Percentiles rank a stretch among this genome's conserved stretches.
Evolutionary conservation across 1,284 basidiomycete genomes (phyloP).

Genomic region (Taiwanofungus camphoratus): DNA sequence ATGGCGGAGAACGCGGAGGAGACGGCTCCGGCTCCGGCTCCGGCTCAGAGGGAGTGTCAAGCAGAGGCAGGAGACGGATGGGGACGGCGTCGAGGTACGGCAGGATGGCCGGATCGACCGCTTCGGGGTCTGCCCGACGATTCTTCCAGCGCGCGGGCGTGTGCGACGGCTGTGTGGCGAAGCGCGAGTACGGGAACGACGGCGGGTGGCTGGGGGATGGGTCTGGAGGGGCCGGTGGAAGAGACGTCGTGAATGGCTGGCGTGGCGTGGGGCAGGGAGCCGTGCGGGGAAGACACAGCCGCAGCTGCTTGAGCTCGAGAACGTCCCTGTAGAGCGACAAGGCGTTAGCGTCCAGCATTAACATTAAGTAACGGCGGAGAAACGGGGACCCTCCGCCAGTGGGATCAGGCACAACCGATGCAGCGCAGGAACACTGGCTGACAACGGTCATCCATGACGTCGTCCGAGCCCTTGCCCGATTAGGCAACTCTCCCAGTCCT

Average conservation of each 20-base stretch:
- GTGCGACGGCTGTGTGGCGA: constrained; percentile 22
- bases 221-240: constrained; percentile 20
- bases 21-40: constrained; percentile 6
- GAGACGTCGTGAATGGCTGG: constrained; percentile 24
- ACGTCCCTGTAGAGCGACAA: constrained; percentile 25
- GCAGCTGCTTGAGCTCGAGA: constrained; percentile 34
- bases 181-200: constrained; percentile 24
- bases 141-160: constrained; percentile 29
- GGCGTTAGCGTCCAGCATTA: no score
- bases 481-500: background rate
- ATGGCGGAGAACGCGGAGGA: constrained; percentile 8
- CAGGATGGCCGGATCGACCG: constrained; percentile 25
- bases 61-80: constrained; percentile 28
- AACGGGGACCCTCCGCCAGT: no score
- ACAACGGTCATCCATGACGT: constrained; percentile 18
- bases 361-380: background rate
- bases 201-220: constrained; percentile 17
- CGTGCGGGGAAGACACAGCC: constrained; percentile 29
- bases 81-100: constrained; percentile 29
- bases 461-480: constrained; percentile 5
- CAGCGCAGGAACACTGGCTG: background rate
- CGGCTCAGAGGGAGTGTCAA: constrained; percentile 14
- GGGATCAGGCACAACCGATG: background rate
- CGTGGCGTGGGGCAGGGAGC: constrained; percentile 21
- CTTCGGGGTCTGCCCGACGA: constrained; percentile 16